Conservation (phyloP, 1,139 yeast species). For the Yamadazyma dushanensis region DNA sequence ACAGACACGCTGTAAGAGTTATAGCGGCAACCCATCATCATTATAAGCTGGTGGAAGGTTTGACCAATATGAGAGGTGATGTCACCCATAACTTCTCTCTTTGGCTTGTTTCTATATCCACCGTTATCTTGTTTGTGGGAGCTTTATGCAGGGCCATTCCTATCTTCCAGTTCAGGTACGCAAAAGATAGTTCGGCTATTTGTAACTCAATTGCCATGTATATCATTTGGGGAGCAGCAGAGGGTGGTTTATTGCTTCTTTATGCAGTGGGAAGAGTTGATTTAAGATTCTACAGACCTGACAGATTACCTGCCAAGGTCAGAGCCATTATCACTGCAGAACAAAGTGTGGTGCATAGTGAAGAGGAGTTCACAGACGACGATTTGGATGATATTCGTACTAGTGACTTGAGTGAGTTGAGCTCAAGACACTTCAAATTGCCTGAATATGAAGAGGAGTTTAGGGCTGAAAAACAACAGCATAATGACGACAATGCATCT, state of each 20-base stretch:
- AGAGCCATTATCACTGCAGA: constrained; percentile 45
- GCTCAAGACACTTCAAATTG: constrained; percentile 12
- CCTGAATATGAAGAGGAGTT: constrained; percentile 19
- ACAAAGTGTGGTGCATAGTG: constrained; percentile 24
- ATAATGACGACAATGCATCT: constrained; percentile 16
- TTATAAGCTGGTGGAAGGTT: constrained; percentile 44
- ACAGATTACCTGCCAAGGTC: constrained; percentile 44
- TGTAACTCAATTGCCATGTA: constrained; percentile 59
- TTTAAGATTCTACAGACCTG: constrained; percentile 78
- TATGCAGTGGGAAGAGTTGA: constrained; percentile 67
- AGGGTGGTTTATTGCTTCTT: constrained; percentile 53
- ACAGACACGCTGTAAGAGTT: constrained; percentile 51
- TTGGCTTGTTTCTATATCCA: constrained; percentile 48
- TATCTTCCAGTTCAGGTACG: constrained; percentile 40
- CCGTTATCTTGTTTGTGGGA: constrained; percentile 55
- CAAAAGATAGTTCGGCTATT: constrained; percentile 23
- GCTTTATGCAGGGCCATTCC: constrained; percentile 60
- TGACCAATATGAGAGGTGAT: constrained; percentile 44
- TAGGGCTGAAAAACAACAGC: constrained; percentile 4
- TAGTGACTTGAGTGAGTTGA: constrained; percentile 14
- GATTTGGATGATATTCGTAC: constrained; percentile 15
- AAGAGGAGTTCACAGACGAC: constrained; percentile 16
- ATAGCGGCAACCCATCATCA: constrained; percentile 50
- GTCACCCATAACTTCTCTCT: constrained; percentile 52
- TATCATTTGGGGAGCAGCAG: constrained; percentile 62